Base-by-base conservation (phyloP, 2,329 filamentous ascomycete genomes). In the Fusarium fujikuroi region DNA sequence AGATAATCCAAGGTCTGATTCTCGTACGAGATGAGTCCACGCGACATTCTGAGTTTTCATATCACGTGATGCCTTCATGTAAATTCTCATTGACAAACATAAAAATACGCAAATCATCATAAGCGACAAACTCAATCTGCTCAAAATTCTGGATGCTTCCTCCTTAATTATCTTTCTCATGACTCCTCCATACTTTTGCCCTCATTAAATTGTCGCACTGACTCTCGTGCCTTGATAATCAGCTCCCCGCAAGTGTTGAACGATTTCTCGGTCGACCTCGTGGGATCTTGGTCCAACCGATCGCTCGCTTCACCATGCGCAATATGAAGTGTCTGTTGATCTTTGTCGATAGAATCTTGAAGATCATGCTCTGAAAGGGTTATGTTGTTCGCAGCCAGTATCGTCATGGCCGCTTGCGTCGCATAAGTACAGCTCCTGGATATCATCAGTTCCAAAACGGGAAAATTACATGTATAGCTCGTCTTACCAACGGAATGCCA, bases 121-220 rank as follows among this genome's bases (percentile, higher is more conserved):
- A 15, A 36, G 12, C 4, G 8, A 16, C 2, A 34, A 9, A 10
- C 4, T 34, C 9, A 32, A 14, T 32, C 5, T 2, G 11, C 15
- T 19, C 11, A 15, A 19, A 3, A 34, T 7, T 19, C 16, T 15
- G n/a, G 11, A 34, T 23, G 2, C 3, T 3, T 52, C 11, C 16
- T 32, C 0, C 7, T 14, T 7, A 2, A 3, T 12, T 10, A 3
- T 36, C 1, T 10, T 2, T 36, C 1, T 25, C 12, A 19, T 15
- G 1, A 15, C 0, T 15, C 5, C 2, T 15, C 4, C 6, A 5
- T 25, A 1, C 0, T 0, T 0, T 6, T 52, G 9, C 0, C 36
- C 49, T 36, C 30, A 3, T 25, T 25, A 3, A 52, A 52, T 21
- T 3, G 11, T 6, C 18, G n/a, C 9, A 52, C n/a, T 4, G 47